A percentile compares a stretch with the other conserved stretches of the same genome.
Evolutionary conservation across 2,329 filamentous ascomycete genomes (phyloP).

Genomic region (Penicillium sclerotiorum): DNA sequence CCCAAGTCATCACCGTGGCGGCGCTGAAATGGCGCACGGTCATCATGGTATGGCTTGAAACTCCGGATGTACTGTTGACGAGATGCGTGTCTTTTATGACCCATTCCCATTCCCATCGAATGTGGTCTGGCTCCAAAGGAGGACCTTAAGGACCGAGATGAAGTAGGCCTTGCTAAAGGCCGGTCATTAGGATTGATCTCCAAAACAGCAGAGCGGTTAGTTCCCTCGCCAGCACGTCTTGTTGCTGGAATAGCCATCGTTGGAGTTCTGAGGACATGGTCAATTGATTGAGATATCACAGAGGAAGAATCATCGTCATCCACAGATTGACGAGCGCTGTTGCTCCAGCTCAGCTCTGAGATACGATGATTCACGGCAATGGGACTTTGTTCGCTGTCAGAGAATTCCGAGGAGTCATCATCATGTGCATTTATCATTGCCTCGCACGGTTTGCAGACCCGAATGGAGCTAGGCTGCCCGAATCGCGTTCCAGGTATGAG

Average conservation of each 20-base stretch:
- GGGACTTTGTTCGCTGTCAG: conserved; percentile 69
- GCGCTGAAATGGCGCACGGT: conserved; percentile 84
- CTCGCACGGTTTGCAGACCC: conserved; percentile 92
- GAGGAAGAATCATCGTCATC: conserved; percentile 52
- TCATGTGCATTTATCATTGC: conserved; percentile 87
- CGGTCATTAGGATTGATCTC: conserved; percentile 84
- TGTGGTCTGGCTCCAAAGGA: conserved; percentile 69
- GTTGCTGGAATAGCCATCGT: conserved; percentile 69
- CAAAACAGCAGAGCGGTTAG: conserved; percentile 83
- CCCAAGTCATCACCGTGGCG: conserved; percentile 68
- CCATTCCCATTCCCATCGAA: conserved; percentile 75
- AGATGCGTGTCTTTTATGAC: conserved; percentile 84
- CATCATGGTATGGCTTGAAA: conserved; percentile 71
- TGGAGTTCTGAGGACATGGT: conserved; percentile 54
- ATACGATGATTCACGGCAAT: conserved; percentile 62
- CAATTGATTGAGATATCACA: conserved; percentile 49
- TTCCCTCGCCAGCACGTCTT: conserved; percentile 69
- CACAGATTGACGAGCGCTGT: conserved; percentile 45
- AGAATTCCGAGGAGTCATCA: conserved; percentile 89
- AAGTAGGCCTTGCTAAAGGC: conserved; percentile 81
- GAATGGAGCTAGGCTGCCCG: conserved; percentile 78
- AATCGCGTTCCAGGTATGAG: conserved; percentile 87
- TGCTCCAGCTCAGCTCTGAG: conserved; percentile 59
- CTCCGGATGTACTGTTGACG: conserved; percentile 81
- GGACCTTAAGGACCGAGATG: conserved; percentile 84